Conservation (phyloP, 2,329 filamentous ascomycete species). For the Lecanicillium sp. region DNA sequence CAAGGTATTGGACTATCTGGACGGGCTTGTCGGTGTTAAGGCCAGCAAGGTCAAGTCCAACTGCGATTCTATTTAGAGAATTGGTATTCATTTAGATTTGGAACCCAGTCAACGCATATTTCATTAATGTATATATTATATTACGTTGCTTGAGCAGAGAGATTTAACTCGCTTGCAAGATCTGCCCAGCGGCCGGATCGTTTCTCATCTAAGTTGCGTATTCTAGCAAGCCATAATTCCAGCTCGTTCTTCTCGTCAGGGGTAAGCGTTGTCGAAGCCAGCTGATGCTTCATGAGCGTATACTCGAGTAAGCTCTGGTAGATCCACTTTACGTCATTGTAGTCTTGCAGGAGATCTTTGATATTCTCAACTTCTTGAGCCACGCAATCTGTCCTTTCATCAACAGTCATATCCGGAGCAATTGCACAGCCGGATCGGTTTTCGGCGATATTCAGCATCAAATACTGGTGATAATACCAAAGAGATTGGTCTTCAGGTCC, state of each 20-base stretch:
- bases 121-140: not conserved
- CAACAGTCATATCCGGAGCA: conserved; percentile 50
- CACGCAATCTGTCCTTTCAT: conserved; percentile 59
- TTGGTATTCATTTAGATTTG: not conserved
- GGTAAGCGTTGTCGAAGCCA: conserved; percentile 36
- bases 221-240: conserved; percentile 50
- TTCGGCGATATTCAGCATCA: conserved; percentile 61
- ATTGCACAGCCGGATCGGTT: conserved; percentile 47
- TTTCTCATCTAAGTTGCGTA: conserved; percentile 66
- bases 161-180: conserved; percentile 39
- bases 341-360: conserved; percentile 54
- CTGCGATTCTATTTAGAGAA: conserved; percentile 15
- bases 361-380: conserved; percentile 66
- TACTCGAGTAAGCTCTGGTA: conserved; percentile 81
- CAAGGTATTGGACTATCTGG: conserved; percentile 59
- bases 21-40: conserved; percentile 54
- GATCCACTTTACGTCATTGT: conserved; percentile 63
- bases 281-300: conserved; percentile 47
- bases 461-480: conserved; percentile 93
- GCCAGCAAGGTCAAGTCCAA: conserved; percentile 33
- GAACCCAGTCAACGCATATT: not conserved
- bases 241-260: conserved; percentile 37
- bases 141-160: not conserved
- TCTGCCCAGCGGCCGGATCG: conserved; percentile 70
- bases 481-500: conserved; percentile 92